These are phyloP conservation scores for Hypoxylon sp. DNA, from an alignment of 2,329 filamentous ascomycete genomes.

Conservation along the genomic window DNA sequence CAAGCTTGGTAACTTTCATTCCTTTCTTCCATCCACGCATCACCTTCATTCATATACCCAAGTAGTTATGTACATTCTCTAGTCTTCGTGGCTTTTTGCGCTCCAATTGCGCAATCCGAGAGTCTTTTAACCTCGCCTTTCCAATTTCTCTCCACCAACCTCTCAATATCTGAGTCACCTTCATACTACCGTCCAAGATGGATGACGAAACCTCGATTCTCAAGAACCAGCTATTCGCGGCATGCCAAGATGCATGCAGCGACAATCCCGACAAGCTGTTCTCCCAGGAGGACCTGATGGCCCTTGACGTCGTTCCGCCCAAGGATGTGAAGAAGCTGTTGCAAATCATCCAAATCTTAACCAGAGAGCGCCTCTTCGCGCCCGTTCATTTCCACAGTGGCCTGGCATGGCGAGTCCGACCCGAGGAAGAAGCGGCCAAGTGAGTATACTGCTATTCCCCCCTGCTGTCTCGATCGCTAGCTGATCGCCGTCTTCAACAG, in stretches of 20 bases:
- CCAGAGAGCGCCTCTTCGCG: conserved; percentile 73
- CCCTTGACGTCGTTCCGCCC: conserved; percentile 70
- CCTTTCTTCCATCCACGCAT: not conserved
- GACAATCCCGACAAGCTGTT: conserved; percentile 66
- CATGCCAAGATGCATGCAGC: conserved; percentile 63
- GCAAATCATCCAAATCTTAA: conserved; percentile 70
- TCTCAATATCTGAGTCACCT: conserved; percentile 11
- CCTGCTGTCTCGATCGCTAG: not conserved
- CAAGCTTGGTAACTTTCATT: not conserved
- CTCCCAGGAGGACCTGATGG: conserved; percentile 71
- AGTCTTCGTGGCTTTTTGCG: not conserved
- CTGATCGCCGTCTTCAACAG: conserved; percentile 55
- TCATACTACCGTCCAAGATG: conserved; percentile 41
- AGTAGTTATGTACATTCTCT: not conserved
- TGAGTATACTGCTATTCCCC: conserved; percentile 55
- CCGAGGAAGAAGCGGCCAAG: conserved; percentile 74
- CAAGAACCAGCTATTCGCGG: conserved; percentile 71
- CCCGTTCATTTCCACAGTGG: conserved; percentile 61
- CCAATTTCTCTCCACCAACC: not conserved
- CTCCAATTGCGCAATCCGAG: not conserved
- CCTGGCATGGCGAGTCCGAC: conserved; percentile 72
- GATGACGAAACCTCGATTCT: conserved; percentile 58
- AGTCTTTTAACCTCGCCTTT: not conserved
- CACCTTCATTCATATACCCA: not conserved
- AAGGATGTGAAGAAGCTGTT: conserved; percentile 69